Evolutionary conservation across 1,139 yeast genomes (phyloP).

Genomic region (Blastobotrys serpentis): DNA sequence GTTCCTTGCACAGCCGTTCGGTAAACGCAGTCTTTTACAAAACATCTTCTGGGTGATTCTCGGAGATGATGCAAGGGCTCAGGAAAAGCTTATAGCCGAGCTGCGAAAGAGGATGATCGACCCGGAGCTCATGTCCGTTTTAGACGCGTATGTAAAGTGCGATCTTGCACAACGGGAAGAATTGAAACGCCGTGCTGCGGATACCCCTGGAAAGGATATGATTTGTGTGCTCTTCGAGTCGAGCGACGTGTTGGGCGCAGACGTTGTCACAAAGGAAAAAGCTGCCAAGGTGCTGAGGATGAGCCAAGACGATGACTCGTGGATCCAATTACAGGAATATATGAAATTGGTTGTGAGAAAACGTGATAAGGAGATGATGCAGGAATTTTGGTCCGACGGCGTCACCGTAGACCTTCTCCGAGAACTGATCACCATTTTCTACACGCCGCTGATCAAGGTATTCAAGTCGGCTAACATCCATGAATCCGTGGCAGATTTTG

Average conservation of each 20-base stretch:
- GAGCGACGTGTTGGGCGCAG: constrained; percentile 11
- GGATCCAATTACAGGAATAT: constrained; percentile 56
- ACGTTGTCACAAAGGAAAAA: constrained; percentile 22
- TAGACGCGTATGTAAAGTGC: constrained; percentile 33
- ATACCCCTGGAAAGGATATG: constrained; percentile 16
- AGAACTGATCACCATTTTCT: constrained; percentile 71
- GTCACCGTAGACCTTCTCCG: constrained; percentile 69
- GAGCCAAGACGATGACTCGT: constrained; percentile 37
- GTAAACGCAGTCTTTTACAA: constrained; percentile 66
- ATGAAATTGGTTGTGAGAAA: constrained; percentile 65
- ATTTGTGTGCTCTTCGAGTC: constrained; percentile 18
- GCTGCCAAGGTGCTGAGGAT: constrained; percentile 30
- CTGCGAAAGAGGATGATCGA: constrained; percentile 44
- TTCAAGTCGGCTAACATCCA: constrained; percentile 78
- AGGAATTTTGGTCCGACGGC: constrained; percentile 81
- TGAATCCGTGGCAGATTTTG: constrained; percentile 69
- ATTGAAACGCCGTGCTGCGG: constrained; percentile 13
- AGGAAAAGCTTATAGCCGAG: constrained; percentile 53
- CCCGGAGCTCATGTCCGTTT: constrained; percentile 31
- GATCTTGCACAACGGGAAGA: neutral
- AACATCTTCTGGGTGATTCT: constrained; percentile 70
- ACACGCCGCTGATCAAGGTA: constrained; percentile 76
- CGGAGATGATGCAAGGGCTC: constrained; percentile 73
- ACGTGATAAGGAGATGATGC: constrained; percentile 71
- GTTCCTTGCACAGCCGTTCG: constrained; percentile 75